A percentile compares a stretch with the other conserved stretches of the same genome.
phyloP scores from a whole-genome alignment of 805 yeast species.

The Wickerhamomyces kurtzmanii region DNA sequence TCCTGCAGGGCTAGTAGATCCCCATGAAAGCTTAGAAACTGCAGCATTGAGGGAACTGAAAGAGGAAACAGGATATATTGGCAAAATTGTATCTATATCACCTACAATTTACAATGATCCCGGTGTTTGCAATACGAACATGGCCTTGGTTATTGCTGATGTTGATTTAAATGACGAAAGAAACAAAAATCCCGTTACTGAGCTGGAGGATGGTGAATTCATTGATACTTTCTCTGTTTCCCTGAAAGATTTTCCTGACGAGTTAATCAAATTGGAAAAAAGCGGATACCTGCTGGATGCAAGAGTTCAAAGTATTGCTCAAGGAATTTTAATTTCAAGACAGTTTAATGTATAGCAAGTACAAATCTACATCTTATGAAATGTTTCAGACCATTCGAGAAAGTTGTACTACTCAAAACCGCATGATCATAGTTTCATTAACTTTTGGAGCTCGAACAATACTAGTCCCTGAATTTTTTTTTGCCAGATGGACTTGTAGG shows the following conservation, averaged over 20 bases:
- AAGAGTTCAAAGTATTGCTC: slow-evolving; percentile 77
- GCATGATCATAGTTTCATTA: no score
- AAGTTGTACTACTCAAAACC: no score
- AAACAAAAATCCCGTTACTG: slow-evolving; percentile 60
- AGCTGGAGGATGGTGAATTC: slow-evolving; percentile 85
- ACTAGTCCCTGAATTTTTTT: no score
- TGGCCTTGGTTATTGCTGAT: slow-evolving; percentile 68
- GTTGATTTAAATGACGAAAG: slow-evolving; percentile 61
- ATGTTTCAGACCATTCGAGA: no score
- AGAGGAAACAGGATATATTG: slow-evolving; percentile 91
- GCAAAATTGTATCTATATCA: slow-evolving; percentile 38
- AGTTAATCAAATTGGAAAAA: slow-evolving; percentile 36
- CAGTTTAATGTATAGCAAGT: slow-evolving; percentile 12
- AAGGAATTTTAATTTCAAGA: slow-evolving; percentile 59
- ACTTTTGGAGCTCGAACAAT: no score
- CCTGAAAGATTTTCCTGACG: slow-evolving; percentile 43
- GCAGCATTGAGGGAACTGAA: slow-evolving; percentile 83
- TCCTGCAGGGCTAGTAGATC: slow-evolving; percentile 93
- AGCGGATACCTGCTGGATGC: slow-evolving; percentile 82
- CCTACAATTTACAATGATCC: slow-evolving; percentile 66
- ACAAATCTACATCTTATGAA: no score
- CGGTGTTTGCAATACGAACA: slow-evolving; percentile 84
- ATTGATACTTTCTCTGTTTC: slow-evolving; percentile 82
- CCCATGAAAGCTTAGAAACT: slow-evolving; percentile 61
- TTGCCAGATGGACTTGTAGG: no score